These are phyloP conservation scores for Dinochytrium kinnereticum DNA, from an alignment of 371 early-diverging fungal species.

Conservation along the genomic window DNA sequence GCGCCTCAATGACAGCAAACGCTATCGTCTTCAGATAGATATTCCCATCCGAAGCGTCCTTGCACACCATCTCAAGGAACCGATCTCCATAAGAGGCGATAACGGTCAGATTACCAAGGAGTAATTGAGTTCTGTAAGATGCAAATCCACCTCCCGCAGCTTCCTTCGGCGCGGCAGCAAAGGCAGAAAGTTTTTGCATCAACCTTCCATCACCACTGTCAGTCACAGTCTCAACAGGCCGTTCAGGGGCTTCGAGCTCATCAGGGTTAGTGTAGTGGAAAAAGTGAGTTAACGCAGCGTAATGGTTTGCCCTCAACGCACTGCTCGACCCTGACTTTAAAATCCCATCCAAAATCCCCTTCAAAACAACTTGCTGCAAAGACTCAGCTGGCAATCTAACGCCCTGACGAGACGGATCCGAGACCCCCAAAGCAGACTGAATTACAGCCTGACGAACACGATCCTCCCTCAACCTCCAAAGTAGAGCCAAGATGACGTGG, in stretches of 20 bases:
- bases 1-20: constrained; percentile 73
- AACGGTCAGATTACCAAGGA: constrained; percentile 28
- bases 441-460: constrained; percentile 48
- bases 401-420: constrained; percentile 14
- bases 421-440: constrained; percentile 33
- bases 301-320: constrained; percentile 80
- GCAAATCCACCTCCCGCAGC: not conserved
- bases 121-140: constrained; percentile 10
- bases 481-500: constrained; percentile 61
- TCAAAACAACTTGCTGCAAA: constrained; percentile 58
- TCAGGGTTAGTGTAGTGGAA: constrained; percentile 62
- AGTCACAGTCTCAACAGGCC: not conserved
- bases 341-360: constrained; percentile 70
- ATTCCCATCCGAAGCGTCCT: constrained; percentile 82
- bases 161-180: constrained; percentile 7
- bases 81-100: constrained; percentile 60
- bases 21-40: constrained; percentile 87
- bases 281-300: constrained; percentile 75
- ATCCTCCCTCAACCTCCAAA: constrained; percentile 57
- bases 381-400: constrained; percentile 40
- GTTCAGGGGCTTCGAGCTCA: constrained; percentile 18
- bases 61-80: constrained; percentile 71
- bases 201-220: not conserved
- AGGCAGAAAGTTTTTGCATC: not conserved
- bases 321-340: constrained; percentile 64